Evolutionary conservation across 2,329 filamentous ascomycete species (phyloP), one percentile per base, ranked within the genome.

Genomic region (Xylaria sp.): DNA sequence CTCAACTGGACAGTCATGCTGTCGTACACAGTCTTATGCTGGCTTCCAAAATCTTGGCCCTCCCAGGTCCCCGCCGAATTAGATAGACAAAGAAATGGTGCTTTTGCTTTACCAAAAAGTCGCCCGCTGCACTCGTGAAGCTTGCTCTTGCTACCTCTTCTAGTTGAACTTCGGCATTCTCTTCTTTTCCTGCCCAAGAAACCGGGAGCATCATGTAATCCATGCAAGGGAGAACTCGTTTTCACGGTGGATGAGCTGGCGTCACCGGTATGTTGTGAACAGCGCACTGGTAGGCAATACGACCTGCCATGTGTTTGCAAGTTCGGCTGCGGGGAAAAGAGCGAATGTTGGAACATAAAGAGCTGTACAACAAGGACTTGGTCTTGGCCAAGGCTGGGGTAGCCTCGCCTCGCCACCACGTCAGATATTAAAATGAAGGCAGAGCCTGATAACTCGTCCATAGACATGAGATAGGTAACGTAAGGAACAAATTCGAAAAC

Each of bases 401-500:
- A 43, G 25, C 31, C 49, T 62, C 64, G 67, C 64, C 39, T 64
- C 70, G 49, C 33, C 69, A 58, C 63, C 68, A 63, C 64, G 51
- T 66, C 66, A 55, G 54, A 70, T 72, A 77, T 75, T 77, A 76
- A 73, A 75, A 66, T 62, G 15, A 56, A 39, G 55, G 68, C 66
- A 62, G 72, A 73, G 64, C 48, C 46, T 51, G 60, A 67, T 52
- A 64, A 71, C 69, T 71, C 67, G 39, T 67, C 66, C 65, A 62
- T 60, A 60, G 71, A 62, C 69, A 74, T 70, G 67, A 67, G 66
- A 74, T 62, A 73, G 73, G 62, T 76, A 74, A 73, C 62, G 61
- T 72, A 76, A 76, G 74, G 73, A 75, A 70, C 71, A 74, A 80
- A 78, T 77, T 74, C 70, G 70, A 81, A 78, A 86, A 87, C 85